Evolutionary conservation across 1,139 yeast genomes (phyloP).

Genomic region (Neolecta irregularis): DNA sequence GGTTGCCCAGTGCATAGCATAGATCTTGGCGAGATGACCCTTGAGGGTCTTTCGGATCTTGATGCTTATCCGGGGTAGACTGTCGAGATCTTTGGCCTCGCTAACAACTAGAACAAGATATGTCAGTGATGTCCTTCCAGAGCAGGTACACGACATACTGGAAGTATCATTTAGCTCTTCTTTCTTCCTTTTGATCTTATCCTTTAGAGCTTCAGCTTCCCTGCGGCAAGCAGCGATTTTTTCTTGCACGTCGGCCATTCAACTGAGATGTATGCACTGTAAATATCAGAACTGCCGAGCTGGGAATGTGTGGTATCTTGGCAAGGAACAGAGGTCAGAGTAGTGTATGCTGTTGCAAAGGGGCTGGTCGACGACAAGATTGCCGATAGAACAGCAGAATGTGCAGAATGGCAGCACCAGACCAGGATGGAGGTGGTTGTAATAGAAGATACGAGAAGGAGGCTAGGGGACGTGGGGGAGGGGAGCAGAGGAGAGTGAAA

Average conservation of each 20-base stretch:
- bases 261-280: slow-evolving; percentile 8
- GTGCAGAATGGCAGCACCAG: neutral
- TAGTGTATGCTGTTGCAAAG: neutral
- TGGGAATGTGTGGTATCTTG: neutral
- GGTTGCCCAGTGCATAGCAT: slow-evolving; percentile 51
- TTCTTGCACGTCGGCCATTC: slow-evolving; percentile 16
- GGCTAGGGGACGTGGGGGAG: too few relatives aligned
- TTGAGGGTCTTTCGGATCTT: slow-evolving; percentile 20
- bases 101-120: slow-evolving; percentile 11
- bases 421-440: neutral
- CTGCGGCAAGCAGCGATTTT: slow-evolving; percentile 16
- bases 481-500: too few relatives aligned
- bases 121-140: too few relatives aligned
- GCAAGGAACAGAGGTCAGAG: neutral
- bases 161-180: slow-evolving; percentile 16
- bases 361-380: neutral
- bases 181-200: slow-evolving; percentile 16
- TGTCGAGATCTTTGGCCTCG: slow-evolving; percentile 11
- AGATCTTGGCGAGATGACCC: slow-evolving; percentile 68
- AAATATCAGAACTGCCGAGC: slow-evolving; percentile 2
- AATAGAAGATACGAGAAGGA: too few relatives aligned
- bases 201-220: slow-evolving; percentile 16
- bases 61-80: slow-evolving; percentile 14
- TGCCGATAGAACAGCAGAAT: neutral
- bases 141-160: slow-evolving; percentile 10